Conservation (phyloP, 2,329 filamentous ascomycete species). For the Teratosphaeria zuluensis region DNA sequence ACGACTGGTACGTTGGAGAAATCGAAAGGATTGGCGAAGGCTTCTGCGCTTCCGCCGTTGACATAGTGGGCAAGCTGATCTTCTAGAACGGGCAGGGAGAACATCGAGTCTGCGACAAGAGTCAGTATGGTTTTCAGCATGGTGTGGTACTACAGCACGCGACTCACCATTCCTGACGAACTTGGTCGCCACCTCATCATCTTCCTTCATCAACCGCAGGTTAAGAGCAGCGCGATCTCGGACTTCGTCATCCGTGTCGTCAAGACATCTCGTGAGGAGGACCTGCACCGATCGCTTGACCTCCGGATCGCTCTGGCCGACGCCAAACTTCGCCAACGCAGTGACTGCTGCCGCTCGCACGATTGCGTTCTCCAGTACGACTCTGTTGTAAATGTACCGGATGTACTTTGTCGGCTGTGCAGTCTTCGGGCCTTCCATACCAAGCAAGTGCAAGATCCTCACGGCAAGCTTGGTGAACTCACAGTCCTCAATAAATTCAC, state of each 20-base stretch:
- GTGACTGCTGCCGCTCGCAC: constrained; percentile 92
- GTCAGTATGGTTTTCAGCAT: neutral
- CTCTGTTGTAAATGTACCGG: constrained; percentile 97
- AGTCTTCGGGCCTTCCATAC: constrained; percentile 89
- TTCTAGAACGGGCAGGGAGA: constrained; percentile 87
- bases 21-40: constrained; percentile 80
- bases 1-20: constrained; percentile 85
- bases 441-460: constrained; percentile 85
- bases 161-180: constrained; percentile 82
- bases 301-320: constrained; percentile 90
- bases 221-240: constrained; percentile 91
- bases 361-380: constrained; percentile 93
- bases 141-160: neutral
- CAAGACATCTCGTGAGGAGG: constrained; percentile 81
- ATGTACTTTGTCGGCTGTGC: constrained; percentile 97
- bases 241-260: constrained; percentile 96
- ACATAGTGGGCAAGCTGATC: constrained; percentile 98
- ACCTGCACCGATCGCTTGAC: constrained; percentile 94
- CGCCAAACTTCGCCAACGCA: constrained; percentile 91
- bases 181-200: constrained; percentile 67
- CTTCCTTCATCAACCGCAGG: constrained; percentile 77
- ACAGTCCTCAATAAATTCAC: constrained; percentile 98
- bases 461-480: constrained; percentile 98
- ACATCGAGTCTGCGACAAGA: constrained; percentile 68
- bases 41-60: constrained; percentile 78